Conservation (phyloP, 306 rosid genomes). For the Psophocarpus tetragonolobus region DNA sequence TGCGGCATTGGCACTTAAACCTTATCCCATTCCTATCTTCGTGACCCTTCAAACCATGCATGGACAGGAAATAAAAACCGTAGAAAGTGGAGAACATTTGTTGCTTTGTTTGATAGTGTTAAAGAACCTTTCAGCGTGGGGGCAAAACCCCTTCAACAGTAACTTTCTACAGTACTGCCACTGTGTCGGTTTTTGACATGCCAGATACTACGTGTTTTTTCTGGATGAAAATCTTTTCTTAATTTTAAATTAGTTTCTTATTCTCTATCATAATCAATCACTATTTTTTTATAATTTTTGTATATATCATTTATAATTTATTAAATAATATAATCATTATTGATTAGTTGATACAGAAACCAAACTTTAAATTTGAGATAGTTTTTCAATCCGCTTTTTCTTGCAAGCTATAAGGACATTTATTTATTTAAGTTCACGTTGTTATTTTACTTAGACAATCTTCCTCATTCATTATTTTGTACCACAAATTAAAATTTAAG, state of each 20-base stretch:
- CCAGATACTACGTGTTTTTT: neutral
- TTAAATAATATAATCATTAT: too few relatives aligned
- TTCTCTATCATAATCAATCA: too few relatives aligned
- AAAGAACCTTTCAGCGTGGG: constrained; percentile 19
- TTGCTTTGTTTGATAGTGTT: constrained; percentile 18
- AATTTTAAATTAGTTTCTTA: too few relatives aligned
- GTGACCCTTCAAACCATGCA: neutral
- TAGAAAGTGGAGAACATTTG: neutral
- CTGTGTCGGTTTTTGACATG: neutral
- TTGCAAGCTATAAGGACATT: neutral
- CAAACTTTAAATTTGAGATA: too few relatives aligned
- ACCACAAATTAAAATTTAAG: neutral
- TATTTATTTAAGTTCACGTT: neutral
- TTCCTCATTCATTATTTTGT: neutral
- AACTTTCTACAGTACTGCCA: neutral
- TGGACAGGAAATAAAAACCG: neutral
- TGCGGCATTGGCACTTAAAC: constrained; percentile 20
- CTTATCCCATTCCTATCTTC: constrained; percentile 27
- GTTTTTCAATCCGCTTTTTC: too few relatives aligned
- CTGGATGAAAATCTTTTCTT: too few relatives aligned
- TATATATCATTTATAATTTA: too few relatives aligned
- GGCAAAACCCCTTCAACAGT: neutral
- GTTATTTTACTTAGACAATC: neutral
- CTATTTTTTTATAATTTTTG: too few relatives aligned
- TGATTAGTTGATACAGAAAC: too few relatives aligned